Conservation (phyloP, 2,329 filamentous ascomycete genomes). For the Talaromyces sp. region DNA sequence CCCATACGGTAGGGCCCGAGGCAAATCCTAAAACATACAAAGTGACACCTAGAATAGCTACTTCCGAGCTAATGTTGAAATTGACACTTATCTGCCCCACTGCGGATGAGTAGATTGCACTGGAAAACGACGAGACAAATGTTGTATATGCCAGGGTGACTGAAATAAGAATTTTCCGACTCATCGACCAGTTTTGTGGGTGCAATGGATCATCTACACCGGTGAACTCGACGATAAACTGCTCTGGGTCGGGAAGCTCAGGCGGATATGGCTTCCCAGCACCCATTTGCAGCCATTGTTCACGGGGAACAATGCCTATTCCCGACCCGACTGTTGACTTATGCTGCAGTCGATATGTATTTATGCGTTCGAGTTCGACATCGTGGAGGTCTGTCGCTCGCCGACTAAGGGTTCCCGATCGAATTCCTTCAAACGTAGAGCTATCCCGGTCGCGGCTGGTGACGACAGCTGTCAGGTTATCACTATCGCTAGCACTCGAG, state of each 20-base stretch:
- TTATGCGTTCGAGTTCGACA: constrained; percentile 33
- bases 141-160: constrained; percentile 48
- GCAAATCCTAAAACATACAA: constrained; percentile 58
- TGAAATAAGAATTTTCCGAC: constrained; percentile 42
- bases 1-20: constrained; percentile 65
- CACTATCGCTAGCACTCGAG: not conserved
- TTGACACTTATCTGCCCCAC: constrained; percentile 56
- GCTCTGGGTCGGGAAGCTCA: constrained; percentile 52
- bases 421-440: not conserved
- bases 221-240: constrained; percentile 60
- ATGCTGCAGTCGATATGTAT: constrained; percentile 31
- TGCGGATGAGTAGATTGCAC: constrained; percentile 70
- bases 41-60: constrained; percentile 51
- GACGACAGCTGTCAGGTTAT: not conserved
- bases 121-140: constrained; percentile 54
- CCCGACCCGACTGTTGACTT: constrained; percentile 31
- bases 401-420: constrained; percentile 13
- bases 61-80: constrained; percentile 50
- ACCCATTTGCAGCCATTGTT: constrained; percentile 33
- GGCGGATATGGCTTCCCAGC: constrained; percentile 37
- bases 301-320: constrained; percentile 14
- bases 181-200: constrained; percentile 55
- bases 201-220: constrained; percentile 54
- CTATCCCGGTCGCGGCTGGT: not conserved
- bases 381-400: constrained; percentile 22